Evolutionary conservation across 1,139 yeast species (phyloP).

Genomic region (Candida mesenterica): DNA sequence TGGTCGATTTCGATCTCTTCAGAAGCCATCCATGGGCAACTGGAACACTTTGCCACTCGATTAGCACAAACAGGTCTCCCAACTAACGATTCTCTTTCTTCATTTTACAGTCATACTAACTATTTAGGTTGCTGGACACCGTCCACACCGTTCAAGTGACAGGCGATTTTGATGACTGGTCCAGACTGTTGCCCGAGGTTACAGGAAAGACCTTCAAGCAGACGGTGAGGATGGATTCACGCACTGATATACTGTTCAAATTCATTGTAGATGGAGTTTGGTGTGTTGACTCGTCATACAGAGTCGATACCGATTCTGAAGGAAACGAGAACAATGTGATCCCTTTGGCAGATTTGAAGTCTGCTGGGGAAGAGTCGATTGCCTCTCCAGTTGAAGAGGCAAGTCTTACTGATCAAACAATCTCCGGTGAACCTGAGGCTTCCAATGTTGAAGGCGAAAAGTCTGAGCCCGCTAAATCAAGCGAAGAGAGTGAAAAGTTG

Average conservation of each 20-base stretch:
- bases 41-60: too few species aligned
- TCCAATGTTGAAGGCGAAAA: not conserved
- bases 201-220: constrained; percentile 18
- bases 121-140: constrained; percentile 8
- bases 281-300: constrained; percentile 28
- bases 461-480: not conserved
- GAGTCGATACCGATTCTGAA: constrained; percentile 28
- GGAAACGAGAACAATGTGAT: constrained; percentile 42
- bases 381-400: constrained; percentile 2
- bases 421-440: not conserved
- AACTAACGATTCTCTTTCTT: too few species aligned
- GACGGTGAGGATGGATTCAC: constrained; percentile 11
- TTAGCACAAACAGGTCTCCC: too few species aligned
- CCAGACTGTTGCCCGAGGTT: constrained; percentile 18
- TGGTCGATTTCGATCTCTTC: too few species aligned
- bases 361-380: too few species aligned
- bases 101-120: too few species aligned
- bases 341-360: constrained; percentile 26
- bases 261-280: constrained; percentile 40
- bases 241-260: constrained; percentile 27
- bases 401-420: constrained; percentile 1
- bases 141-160: constrained; percentile 34
- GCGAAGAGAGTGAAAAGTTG: too few species aligned
- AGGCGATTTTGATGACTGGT: constrained; percentile 46
- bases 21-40: too few species aligned